Conservation (phyloP, 177 flowering plant genomes). For the Tripterygium wilfordii region DNA sequence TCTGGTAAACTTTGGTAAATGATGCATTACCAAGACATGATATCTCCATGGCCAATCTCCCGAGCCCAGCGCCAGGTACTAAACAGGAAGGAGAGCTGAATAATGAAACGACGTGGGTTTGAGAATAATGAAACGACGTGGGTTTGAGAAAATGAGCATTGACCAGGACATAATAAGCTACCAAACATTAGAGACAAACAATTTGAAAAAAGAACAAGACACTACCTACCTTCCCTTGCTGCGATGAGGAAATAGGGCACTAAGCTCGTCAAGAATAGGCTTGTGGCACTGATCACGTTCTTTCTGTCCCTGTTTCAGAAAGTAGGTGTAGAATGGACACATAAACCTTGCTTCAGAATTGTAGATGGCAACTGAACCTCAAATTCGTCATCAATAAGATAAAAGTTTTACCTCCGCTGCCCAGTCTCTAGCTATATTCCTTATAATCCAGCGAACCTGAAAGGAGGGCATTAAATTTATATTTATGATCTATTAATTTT, state of each 20-base stretch:
- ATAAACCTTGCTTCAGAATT: neutral
- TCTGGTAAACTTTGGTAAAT: no score
- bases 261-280: slow-evolving; percentile 95
- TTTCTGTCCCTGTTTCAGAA: slow-evolving; percentile 54
- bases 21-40: slow-evolving; percentile 89
- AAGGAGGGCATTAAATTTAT: no score
- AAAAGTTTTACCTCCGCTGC: slow-evolving; percentile 67
- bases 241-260: slow-evolving; percentile 65
- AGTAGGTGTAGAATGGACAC: neutral
- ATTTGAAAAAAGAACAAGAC: neutral
- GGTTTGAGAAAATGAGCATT: no score
- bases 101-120: no score
- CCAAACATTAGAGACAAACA: no score
- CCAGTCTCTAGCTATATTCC: slow-evolving; percentile 98
- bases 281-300: slow-evolving; percentile 94
- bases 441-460: slow-evolving; percentile 91
- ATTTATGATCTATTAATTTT: no score
- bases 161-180: no score
- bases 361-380: no score
- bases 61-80: slow-evolving; percentile 99
- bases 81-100: slow-evolving; percentile 84
- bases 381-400: no score
- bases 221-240: slow-evolving; percentile 44
- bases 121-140: no score
- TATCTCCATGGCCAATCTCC: slow-evolving; percentile 91